Conservation (phyloP, 768 basidiomycete genomes). For the Calocybe indica region DNA sequence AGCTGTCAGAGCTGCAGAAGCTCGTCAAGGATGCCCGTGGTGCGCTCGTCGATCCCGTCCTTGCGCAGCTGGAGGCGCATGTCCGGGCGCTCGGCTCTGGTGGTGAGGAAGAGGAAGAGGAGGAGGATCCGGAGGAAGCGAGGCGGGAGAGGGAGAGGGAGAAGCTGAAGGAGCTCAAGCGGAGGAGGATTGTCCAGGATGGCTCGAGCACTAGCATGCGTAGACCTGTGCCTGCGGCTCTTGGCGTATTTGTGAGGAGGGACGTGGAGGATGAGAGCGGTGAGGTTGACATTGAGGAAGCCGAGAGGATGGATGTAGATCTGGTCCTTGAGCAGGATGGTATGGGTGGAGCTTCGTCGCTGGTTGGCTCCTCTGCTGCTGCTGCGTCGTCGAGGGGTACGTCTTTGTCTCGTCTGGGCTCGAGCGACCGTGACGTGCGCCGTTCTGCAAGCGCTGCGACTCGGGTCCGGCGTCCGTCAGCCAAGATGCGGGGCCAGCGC, state of each 20-base stretch:
- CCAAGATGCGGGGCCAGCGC: constrained; percentile 12
- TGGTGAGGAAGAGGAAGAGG: constrained; percentile 30
- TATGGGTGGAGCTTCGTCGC: too few relatives aligned
- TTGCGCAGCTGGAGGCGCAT: constrained; percentile 22
- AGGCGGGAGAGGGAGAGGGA: constrained; percentile 40
- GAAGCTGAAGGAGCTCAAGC: constrained; percentile 53
- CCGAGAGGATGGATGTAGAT: constrained; percentile 14
- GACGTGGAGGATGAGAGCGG: constrained; percentile 57
- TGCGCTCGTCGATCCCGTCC: constrained; percentile 45
- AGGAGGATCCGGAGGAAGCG: constrained; percentile 30
- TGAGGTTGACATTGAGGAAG: constrained; percentile 50
- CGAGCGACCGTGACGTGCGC: background rate
- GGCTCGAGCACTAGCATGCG: background rate
- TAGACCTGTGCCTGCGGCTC: constrained; percentile 6
- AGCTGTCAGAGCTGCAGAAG: constrained; percentile 49
- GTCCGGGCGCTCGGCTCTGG: constrained; percentile 1
- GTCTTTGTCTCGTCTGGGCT: too few relatives aligned
- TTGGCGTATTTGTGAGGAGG: constrained; percentile 46
- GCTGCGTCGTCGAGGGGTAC: too few relatives aligned
- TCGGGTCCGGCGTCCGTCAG: constrained; percentile 10
- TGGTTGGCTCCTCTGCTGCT: too few relatives aligned
- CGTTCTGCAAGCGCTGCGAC: background rate
- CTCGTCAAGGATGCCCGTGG: constrained; percentile 49
- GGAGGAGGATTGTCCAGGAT: constrained; percentile 30
- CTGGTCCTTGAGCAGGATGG: too few relatives aligned